These are phyloP conservation scores for Nevesoporus exiguus DNA, from an alignment of 768 basidiomycete genomes.

Conservation along the genomic window DNA sequence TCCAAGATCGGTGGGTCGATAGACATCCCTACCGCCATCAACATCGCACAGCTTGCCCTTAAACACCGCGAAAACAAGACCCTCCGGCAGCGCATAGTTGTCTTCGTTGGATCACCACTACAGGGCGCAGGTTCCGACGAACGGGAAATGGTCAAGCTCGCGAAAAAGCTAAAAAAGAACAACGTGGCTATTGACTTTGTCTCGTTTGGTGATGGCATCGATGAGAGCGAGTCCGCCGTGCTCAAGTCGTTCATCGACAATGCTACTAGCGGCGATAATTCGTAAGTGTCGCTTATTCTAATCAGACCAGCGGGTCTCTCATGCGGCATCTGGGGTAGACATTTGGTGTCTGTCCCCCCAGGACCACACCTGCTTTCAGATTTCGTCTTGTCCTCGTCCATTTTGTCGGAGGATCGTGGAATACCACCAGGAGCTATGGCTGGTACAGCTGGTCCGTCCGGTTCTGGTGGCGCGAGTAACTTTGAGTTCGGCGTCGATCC, in stretches of 20 bases:
- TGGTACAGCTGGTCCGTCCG: conserved; percentile 44
- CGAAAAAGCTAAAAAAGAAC: conserved; percentile 99
- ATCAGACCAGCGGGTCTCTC: not conserved
- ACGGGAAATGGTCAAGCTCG: conserved; percentile 79
- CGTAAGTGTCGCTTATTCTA: conserved; percentile 46
- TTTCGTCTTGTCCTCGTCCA: conserved; percentile 70
- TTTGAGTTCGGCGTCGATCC: conserved; percentile 95
- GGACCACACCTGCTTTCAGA: conserved; percentile 84
- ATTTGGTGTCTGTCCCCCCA: conserved; percentile 75
- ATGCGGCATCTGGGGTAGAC: conserved; percentile 42
- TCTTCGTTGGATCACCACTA: conserved; percentile 91
- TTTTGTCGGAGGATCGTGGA: conserved; percentile 77
- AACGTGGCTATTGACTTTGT: conserved; percentile 95
- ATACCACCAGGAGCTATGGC: conserved; percentile 62
- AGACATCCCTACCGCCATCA: conserved; percentile 87
- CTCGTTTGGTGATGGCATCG: conserved; percentile 86
- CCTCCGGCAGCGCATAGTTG: conserved; percentile 91
- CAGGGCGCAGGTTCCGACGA: conserved; percentile 67
- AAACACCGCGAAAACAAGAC: conserved; percentile 99
- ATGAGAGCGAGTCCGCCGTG: conserved; percentile 62
- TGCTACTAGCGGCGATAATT: conserved; percentile 79
- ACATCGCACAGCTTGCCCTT: conserved; percentile 91
- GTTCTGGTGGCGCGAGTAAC: conserved; percentile 46
- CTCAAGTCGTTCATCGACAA: conserved; percentile 82
- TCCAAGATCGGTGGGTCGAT: conserved; percentile 74